Evolutionary conservation across 768 basidiomycete species (phyloP).

Genomic region (Glaciozyma antarctica): DNA sequence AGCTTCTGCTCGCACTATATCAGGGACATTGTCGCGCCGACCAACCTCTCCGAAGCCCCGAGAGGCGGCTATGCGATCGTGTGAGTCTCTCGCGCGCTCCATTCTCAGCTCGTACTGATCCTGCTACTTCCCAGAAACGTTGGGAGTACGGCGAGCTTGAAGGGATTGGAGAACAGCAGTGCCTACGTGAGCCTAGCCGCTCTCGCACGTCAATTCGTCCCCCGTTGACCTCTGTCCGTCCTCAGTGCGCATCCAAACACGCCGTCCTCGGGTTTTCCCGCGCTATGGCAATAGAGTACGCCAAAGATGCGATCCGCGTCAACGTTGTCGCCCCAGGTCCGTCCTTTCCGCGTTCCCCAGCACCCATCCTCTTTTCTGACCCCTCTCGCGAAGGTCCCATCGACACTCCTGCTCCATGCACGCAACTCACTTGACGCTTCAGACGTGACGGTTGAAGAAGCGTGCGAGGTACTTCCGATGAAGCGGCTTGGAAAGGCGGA

Average conservation of each 20-base stretch:
- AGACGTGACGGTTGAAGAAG: slow-evolving; percentile 4
- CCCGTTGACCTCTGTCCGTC: neutral
- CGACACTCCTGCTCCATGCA: slow-evolving; percentile 22
- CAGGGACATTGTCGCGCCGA: neutral
- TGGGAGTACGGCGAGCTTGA: slow-evolving; percentile 14
- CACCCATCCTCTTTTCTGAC: neutral
- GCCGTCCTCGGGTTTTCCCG: slow-evolving; percentile 25
- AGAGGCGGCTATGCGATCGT: slow-evolving; percentile 20
- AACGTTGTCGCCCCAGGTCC: slow-evolving; percentile 27
- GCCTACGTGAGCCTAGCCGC: slow-evolving; percentile 11
- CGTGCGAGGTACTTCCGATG: slow-evolving; percentile 12
- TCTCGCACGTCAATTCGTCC: too few species aligned
- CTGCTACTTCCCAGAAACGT: slow-evolving; percentile 8
- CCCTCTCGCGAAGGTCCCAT: slow-evolving; percentile 10
- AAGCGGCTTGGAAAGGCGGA: slow-evolving; percentile 16
- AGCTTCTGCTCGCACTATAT: slow-evolving; percentile 24
- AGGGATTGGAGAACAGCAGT: neutral
- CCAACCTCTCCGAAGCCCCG: neutral
- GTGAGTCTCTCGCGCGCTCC: neutral
- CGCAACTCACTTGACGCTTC: slow-evolving; percentile 1
- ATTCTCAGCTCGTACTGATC: neutral
- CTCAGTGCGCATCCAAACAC: slow-evolving; percentile 27
- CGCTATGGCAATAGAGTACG: slow-evolving; percentile 23
- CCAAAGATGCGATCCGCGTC: slow-evolving; percentile 1
- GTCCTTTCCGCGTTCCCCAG: neutral